phyloP scores from a whole-genome alignment of 768 basidiomycete species.

The Hemileccinum impolitum region DNA sequence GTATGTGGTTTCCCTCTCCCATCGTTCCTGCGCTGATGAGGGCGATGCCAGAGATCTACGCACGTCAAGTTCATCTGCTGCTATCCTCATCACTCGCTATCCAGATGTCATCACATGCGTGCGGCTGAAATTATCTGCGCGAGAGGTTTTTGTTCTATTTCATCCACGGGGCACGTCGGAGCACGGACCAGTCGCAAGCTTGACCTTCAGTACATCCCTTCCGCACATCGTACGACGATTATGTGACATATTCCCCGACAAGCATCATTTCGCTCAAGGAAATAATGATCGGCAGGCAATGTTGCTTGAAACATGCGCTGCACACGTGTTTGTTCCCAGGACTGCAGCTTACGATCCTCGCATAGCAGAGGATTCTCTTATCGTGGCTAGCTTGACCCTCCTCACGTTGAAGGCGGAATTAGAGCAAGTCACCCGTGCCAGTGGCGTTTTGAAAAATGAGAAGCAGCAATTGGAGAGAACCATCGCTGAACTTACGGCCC shows the following conservation, averaged over 20 bases:
- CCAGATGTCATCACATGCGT: conserved; percentile 58
- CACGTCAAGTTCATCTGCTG: conserved; percentile 21
- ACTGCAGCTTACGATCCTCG: conserved; percentile 12
- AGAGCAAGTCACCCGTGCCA: conserved; percentile 34
- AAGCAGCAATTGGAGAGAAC: conserved; percentile 28
- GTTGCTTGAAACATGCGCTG: conserved; percentile 51
- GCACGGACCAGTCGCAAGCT: conserved; percentile 49
- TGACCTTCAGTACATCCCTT: conserved; percentile 47
- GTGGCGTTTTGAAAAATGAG: conserved; percentile 18
- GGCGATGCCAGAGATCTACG: conserved; percentile 22
- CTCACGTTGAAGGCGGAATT: conserved; percentile 41
- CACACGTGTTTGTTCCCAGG: conserved; percentile 48
- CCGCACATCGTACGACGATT: conserved; percentile 40
- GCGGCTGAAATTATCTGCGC: conserved; percentile 21
- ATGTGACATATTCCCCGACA: conserved; percentile 42
- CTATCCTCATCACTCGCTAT: conserved; percentile 52
- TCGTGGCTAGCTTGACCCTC: conserved; percentile 49
- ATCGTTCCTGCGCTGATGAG: not conserved
- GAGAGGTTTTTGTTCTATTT: conserved; percentile 52
- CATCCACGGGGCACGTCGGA: conserved; percentile 54
- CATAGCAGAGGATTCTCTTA: conserved; percentile 31
- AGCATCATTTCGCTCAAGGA: conserved; percentile 32
- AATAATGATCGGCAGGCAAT: conserved; percentile 52
- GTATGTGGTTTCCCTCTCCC: conserved; percentile 8
- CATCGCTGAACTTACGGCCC: conserved; percentile 9